Evolutionary conservation across 768 basidiomycete species (phyloP).

Genomic region (Gymnopilus dilepis): DNA sequence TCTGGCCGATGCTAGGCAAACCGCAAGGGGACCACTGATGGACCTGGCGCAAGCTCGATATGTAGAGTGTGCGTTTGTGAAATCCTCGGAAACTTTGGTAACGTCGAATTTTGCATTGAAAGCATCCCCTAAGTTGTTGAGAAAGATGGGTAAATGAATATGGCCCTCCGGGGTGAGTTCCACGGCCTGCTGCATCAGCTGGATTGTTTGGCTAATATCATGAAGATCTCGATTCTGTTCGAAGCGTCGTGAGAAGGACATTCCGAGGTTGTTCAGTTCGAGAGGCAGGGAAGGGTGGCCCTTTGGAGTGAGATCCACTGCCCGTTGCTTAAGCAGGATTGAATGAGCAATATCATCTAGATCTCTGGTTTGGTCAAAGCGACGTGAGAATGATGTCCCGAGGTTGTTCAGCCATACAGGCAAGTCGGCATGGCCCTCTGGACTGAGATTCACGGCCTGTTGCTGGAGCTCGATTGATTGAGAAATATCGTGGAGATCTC

Average conservation of each 20-base stretch:
- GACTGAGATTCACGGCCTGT: background rate
- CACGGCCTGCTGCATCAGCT: background rate
- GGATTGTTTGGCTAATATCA: background rate
- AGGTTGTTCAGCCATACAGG: background rate
- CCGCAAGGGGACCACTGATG: background rate
- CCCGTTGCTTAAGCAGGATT: background rate
- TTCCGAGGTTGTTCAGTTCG: background rate
- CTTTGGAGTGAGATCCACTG: background rate
- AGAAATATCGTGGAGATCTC: too few relatives aligned
- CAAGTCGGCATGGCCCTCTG: background rate
- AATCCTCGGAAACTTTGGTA: background rate
- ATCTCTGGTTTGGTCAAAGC: constrained; percentile 16
- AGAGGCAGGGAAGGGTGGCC: background rate
- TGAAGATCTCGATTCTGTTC: background rate
- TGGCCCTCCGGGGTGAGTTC: background rate
- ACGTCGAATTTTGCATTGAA: background rate
- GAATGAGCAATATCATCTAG: constrained; percentile 2
- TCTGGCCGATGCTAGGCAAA: constrained; percentile 6
- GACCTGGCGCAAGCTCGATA: background rate
- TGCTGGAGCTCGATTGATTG: background rate
- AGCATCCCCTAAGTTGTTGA: background rate
- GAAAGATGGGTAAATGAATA: background rate
- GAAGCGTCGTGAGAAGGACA: background rate
- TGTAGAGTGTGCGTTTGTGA: background rate
- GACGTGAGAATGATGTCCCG: background rate